A percentile compares a stretch with the other conserved stretches of the same genome.
phyloP scores from a whole-genome alignment of 768 basidiomycete genomes.

The Auricularia sp. region DNA sequence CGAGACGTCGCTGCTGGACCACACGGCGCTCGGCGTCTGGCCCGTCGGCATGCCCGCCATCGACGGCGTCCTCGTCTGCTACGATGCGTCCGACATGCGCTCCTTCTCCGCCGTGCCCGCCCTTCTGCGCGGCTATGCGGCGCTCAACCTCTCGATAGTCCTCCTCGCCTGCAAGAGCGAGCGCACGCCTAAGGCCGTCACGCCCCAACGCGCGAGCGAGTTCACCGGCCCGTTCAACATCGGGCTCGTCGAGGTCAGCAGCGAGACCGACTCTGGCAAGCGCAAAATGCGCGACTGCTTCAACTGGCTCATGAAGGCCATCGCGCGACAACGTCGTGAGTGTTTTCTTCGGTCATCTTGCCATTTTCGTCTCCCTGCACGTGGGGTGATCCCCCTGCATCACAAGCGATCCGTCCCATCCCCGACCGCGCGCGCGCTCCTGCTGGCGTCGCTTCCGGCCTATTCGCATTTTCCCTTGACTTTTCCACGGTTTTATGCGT shows the following conservation, averaged over 20 bases:
- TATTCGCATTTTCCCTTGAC: no score
- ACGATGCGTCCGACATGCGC: slow-evolving; percentile 53
- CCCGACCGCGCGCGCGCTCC: background rate
- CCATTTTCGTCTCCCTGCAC: background rate
- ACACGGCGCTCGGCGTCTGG: background rate
- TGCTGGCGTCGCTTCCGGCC: no score
- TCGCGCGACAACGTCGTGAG: slow-evolving; percentile 34
- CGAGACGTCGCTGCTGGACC: background rate
- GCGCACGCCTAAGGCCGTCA: slow-evolving; percentile 42
- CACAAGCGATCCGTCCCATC: background rate
- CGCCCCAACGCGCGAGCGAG: slow-evolving; percentile 41
- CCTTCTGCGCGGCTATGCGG: slow-evolving; percentile 54
- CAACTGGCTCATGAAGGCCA: slow-evolving; percentile 60
- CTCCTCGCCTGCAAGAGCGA: slow-evolving; percentile 88
- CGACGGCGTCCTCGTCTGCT: slow-evolving; percentile 80
- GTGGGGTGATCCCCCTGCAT: background rate
- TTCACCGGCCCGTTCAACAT: slow-evolving; percentile 56
- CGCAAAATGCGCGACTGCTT: slow-evolving; percentile 67
- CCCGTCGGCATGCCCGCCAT: slow-evolving; percentile 20
- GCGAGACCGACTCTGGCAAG: slow-evolving; percentile 44
- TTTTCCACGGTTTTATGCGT: no score
- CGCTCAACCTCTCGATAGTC: slow-evolving; percentile 51
- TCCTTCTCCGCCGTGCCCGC: slow-evolving; percentile 59
- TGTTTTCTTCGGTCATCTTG: background rate
- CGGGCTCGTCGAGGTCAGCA: slow-evolving; percentile 69